A percentile compares a stretch with the other conserved stretches of the same genome.
Conservation (phyloP, 1,284 basidiomycete species). For the Peniophora sp. region DNA sequence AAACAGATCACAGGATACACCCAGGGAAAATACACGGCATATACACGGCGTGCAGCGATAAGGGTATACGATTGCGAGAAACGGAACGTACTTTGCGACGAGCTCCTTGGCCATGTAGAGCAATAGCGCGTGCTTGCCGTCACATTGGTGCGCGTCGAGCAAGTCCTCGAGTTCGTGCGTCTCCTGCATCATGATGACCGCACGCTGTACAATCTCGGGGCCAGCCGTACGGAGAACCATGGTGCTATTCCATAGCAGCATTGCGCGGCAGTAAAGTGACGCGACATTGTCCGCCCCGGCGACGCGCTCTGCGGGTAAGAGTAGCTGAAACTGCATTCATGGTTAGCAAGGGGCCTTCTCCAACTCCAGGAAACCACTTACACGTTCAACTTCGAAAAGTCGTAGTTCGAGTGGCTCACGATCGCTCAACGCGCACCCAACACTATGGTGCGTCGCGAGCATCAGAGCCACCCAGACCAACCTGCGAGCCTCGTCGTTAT, state of each 20-base stretch:
- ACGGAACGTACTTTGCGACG: conserved; percentile 61
- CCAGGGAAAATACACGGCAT: no score
- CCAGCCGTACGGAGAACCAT: conserved; percentile 31
- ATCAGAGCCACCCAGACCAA: conserved; percentile 68
- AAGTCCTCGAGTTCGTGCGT: conserved; percentile 56
- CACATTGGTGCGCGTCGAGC: conserved; percentile 47
- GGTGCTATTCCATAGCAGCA: conserved; percentile 66
- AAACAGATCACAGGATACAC: neutral
- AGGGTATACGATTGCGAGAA: conserved; percentile 1
- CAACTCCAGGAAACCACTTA: neutral
- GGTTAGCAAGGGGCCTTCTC: neutral
- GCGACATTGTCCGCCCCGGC: conserved; percentile 69
- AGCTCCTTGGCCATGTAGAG: conserved; percentile 66
- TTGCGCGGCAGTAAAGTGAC: conserved; percentile 71
- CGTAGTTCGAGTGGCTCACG: conserved; percentile 45
- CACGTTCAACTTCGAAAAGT: conserved; percentile 38
- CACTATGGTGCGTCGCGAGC: conserved; percentile 55
- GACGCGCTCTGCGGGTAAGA: conserved; percentile 24
- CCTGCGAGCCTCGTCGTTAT: conserved; percentile 61
- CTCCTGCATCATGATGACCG: conserved; percentile 55
- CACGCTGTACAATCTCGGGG: conserved; percentile 49
- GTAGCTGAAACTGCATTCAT: conserved; percentile 15
- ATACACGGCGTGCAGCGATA: conserved; percentile 5
- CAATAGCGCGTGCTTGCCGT: conserved; percentile 18
- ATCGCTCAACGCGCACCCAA: conserved; percentile 58